Evolutionary conservation across 352 stramenopile genomes (phyloP), one percentile per base, ranked within the genome.

Genomic region (Pythium periplocum): DNA sequence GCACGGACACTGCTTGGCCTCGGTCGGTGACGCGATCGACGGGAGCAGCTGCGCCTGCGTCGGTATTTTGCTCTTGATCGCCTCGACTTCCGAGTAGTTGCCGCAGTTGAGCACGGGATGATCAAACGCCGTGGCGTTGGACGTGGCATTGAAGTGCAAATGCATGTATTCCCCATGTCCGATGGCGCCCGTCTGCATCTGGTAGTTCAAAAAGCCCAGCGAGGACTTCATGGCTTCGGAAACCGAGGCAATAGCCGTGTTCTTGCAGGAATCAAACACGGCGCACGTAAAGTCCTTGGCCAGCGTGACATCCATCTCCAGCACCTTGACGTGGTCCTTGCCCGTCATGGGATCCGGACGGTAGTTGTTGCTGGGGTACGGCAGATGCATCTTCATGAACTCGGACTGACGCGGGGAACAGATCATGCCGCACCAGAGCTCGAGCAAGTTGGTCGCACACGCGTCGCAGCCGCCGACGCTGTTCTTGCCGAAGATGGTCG

Each of bases 81-180:
- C 54, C 4, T 57, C 30, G 3, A 87, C 78, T 42, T 89, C 65
- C 2, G 78, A 87, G 69, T 93, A 93, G 59, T 93, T 88, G 34
- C 74, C 71, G 67, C 83, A 93, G 42, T 75, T 57, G n/a, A 87
- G 59, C 9, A 90, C 71, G 33, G 83, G 57, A 44, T 87, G 70
- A 44, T 70, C 53, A 50, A 88, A 87, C 10, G 73, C 68, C 36
- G 60, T 59, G 42, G 66, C 61, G 32, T 68, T 71, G 6, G 60
- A 63, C 3, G 51, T 68, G 11, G 52, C 62, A 55, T 78, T 73
- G 45, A 96, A 96, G 4, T 73, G 60, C 46, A 95, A 59, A 26
- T 80, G 78, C 59, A 96, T 82, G 59, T 80, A 96, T 59, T 96
- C 76, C n/a, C 86, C 86, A 58, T 96, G 86, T 36, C 85, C 82